A percentile compares a stretch with the other conserved stretches of the same genome.
Evolutionary conservation across 441 rosid species (phyloP).

Genomic region (Heliophila coronopifolia): DNA sequence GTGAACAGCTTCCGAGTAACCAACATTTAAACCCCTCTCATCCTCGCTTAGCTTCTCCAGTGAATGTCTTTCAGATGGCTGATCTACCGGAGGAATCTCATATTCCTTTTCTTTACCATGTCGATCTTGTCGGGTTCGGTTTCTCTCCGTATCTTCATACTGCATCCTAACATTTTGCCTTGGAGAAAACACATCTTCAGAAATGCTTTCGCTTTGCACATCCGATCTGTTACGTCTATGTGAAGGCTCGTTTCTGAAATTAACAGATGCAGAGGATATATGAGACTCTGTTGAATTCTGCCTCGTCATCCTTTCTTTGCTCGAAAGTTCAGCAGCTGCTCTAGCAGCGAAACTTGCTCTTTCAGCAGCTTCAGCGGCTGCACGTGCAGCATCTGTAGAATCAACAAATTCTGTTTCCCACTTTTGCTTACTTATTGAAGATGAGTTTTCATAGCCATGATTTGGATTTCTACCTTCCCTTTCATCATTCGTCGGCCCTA

Average conservation of each 20-base stretch:
- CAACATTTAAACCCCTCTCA: slow-evolving; percentile 34
- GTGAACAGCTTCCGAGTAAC: slow-evolving; percentile 30
- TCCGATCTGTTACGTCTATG: slow-evolving; percentile 30
- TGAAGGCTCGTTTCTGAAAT: slow-evolving; percentile 34
- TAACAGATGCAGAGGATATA: slow-evolving; percentile 28
- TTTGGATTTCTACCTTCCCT: slow-evolving; percentile 37
- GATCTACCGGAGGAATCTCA: slow-evolving; percentile 16
- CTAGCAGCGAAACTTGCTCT: slow-evolving; percentile 91
- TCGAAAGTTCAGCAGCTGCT: slow-evolving; percentile 87
- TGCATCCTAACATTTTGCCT: slow-evolving; percentile 32
- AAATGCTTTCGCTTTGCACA: slow-evolving; percentile 32
- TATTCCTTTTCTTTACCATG: slow-evolving; percentile 13
- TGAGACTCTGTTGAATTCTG: slow-evolving; percentile 44
- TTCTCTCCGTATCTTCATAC: slow-evolving; percentile 29
- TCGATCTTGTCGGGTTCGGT: slow-evolving; percentile 21
- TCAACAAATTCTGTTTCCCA: slow-evolving; percentile 82
- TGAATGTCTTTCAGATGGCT: slow-evolving; percentile 28
- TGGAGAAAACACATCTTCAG: slow-evolving; percentile 23
- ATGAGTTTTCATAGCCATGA: slow-evolving; percentile 30
- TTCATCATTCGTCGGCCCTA: slow-evolving; percentile 39
- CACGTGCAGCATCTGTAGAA: slow-evolving; percentile 89
- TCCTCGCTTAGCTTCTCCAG: slow-evolving; percentile 33
- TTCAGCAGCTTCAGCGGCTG: slow-evolving; percentile 96
- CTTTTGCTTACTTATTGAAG: slow-evolving; percentile 33
- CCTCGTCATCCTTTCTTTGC: slow-evolving; percentile 43